A percentile compares a stretch with the other conserved stretches of the same genome.
These are phyloP conservation scores for Sutorius eximius DNA, from an alignment of 1,284 basidiomycete genomes.

Conservation along the genomic window DNA sequence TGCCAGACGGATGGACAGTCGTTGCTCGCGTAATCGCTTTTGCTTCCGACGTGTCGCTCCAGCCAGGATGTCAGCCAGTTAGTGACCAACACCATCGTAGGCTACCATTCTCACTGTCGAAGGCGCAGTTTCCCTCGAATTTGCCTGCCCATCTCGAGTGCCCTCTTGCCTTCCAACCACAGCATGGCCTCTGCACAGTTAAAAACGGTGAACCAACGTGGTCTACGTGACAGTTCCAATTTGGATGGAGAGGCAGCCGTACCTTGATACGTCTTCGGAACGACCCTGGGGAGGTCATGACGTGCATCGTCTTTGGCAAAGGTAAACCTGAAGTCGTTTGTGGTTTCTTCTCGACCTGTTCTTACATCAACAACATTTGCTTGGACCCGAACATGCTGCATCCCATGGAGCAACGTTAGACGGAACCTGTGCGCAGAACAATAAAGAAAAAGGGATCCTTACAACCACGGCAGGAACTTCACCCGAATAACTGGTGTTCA, in stretches of 20 bases:
- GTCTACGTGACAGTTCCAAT: neutral
- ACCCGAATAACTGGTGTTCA: conserved; percentile 49
- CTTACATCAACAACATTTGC: conserved; percentile 76
- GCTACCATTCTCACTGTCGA: neutral
- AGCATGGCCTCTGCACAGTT: conserved; percentile 67
- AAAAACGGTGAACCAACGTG: neutral
- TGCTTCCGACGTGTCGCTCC: neutral
- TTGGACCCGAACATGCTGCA: conserved; percentile 68
- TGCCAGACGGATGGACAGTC: neutral
- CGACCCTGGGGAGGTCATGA: conserved; percentile 52
- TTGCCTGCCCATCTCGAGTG: conserved; percentile 60
- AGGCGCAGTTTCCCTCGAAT: conserved; percentile 41
- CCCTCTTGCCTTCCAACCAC: conserved; percentile 76
- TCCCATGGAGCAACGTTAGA: neutral
- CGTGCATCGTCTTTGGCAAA: conserved; percentile 51
- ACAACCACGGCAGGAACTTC: conserved; percentile 55
- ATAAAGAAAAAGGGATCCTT: conserved; percentile 25
- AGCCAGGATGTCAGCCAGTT: neutral
- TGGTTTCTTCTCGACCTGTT: conserved; percentile 66
- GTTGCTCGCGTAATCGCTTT: neutral
- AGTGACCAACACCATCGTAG: neutral
- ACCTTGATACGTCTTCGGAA: conserved; percentile 74
- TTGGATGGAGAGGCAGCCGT: conserved; percentile 10
- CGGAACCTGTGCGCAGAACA: neutral
- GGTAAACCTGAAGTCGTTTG: conserved; percentile 72